Evolutionary conservation across 306 rosid genomes (phyloP), one percentile per base, ranked within the genome.

Genomic region (Dalbergia cochinchinensis): DNA sequence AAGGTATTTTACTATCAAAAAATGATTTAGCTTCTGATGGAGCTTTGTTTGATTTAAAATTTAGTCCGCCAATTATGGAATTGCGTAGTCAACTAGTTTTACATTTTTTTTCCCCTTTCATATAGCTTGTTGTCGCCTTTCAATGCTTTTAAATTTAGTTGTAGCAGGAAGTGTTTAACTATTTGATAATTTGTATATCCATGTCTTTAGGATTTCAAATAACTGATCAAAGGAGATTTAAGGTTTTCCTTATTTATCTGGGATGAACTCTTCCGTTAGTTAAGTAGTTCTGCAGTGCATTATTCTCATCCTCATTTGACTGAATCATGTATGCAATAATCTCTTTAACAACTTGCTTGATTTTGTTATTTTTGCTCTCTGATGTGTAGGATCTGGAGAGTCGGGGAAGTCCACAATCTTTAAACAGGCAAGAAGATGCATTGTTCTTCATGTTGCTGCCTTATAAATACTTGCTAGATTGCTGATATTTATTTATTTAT

Each of bases 331-430:
- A 20, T 67, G 73, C 51, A 14, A 60, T 71, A 22, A 37, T 68
- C n/a, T 14, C 26, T 42, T 26, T 42, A 48, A 59, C 35, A 44
- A 33, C 66, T 45, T 44, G 44, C 62, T 73, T 65, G 3, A 22
- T 78, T 70, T 72, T 47, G 19, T 57, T n/a, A 13, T 42, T 48
- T 57, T 64, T 78, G 44, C 69, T 31, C 12, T 22, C 66, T 54
- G 48, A 80, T 68, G 50, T 83, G 71, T 48, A 94, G 97, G 97
- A 88, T 93, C 94, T 72, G 98, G 98, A 55, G 98, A 94, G 79
- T 92, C 97, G 1, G 98, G 98, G 82, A 96, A 96, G 81, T 96
- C 99, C 35, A 96, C 99, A 35, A 91, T 93, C 74, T 96, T 93
- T 87, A 93, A 96, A 88, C 99, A 95, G 96, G 99, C 76, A 84